Conservation (phyloP, 257 asterid species). For the Petunia axillaris region DNA sequence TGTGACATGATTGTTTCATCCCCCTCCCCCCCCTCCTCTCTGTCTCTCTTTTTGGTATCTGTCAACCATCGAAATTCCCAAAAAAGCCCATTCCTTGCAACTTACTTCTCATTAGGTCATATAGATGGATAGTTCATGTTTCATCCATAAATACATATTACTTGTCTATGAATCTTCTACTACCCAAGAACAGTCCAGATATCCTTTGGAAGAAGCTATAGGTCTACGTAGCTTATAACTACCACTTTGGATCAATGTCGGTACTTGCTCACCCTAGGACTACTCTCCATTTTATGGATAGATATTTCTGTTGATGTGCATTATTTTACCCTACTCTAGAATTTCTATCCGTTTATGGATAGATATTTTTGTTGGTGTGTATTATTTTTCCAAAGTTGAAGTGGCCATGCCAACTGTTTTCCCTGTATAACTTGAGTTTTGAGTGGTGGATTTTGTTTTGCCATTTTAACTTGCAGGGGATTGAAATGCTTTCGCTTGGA, state of each 20-base stretch:
- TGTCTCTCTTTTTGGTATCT: background rate
- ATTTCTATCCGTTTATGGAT: background rate
- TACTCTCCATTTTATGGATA: background rate
- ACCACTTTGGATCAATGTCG: background rate
- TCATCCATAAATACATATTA: background rate
- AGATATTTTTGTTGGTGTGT: background rate
- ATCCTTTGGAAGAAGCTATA: constrained; percentile 15
- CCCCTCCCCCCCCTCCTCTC: background rate
- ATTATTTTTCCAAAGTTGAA: background rate
- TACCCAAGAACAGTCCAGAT: background rate
- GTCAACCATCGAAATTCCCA: background rate
- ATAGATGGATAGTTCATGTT: background rate
- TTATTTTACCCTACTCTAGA: no score
- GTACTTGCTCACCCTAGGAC: background rate
- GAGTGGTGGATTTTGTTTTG: constrained; percentile 16
- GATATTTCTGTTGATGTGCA: background rate
- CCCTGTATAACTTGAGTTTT: background rate
- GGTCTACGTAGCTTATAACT: background rate
- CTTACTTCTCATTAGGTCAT: background rate
- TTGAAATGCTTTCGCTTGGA: constrained; percentile 98
- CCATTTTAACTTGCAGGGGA: constrained; percentile 53
- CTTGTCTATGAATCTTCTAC: constrained; percentile 1
- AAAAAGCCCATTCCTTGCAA: background rate
- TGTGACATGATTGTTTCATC: background rate
- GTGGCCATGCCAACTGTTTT: constrained; percentile 6